A percentile compares a stretch with the other conserved stretches of the same genome.
phyloP scores from a whole-genome alignment of 345 rosid species.

The Turritis glabra region DNA sequence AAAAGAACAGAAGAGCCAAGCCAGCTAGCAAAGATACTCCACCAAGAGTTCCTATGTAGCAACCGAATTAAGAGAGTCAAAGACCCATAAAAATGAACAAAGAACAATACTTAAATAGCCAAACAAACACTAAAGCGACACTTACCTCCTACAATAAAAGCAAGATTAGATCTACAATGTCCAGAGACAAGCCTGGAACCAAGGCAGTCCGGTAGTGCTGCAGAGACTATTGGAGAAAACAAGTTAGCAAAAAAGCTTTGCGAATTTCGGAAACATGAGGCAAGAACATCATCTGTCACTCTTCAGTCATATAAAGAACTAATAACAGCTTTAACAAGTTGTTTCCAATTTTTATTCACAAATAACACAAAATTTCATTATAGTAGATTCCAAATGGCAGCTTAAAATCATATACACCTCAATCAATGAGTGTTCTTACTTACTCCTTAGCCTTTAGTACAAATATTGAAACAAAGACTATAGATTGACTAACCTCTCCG shows the following conservation, averaged over 20 bases:
- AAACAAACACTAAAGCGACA: not conserved
- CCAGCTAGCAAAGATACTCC: slow-evolving; percentile 57
- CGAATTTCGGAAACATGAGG: not conserved
- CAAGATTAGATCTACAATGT: slow-evolving; percentile 47
- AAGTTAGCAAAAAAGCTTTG: slow-evolving; percentile 21
- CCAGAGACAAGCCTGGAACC: slow-evolving; percentile 45
- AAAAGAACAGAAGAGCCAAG: slow-evolving; percentile 50
- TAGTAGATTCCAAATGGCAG: not conserved
- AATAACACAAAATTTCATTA: no score
- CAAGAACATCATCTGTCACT: not conserved
- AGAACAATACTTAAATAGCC: not conserved
- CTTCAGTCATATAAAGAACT: not conserved
- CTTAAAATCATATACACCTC: not conserved
- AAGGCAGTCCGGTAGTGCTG: slow-evolving; percentile 44
- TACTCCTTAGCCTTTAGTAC: not conserved
- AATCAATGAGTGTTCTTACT: not conserved
- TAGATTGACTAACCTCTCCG: slow-evolving; percentile 59
- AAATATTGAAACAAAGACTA: not conserved
- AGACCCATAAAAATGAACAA: no score
- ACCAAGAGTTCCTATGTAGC: slow-evolving; percentile 51
- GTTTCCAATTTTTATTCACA: no score
- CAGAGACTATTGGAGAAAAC: not conserved
- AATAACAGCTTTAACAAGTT: not conserved
- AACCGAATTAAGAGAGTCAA: slow-evolving; percentile 19
- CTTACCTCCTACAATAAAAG: slow-evolving; percentile 72